Percentiles rank a stretch among this genome's conserved stretches.
phyloP scores from a whole-genome alignment of 495 filamentous ascomycete genomes.

The Neurospora sp. region DNA sequence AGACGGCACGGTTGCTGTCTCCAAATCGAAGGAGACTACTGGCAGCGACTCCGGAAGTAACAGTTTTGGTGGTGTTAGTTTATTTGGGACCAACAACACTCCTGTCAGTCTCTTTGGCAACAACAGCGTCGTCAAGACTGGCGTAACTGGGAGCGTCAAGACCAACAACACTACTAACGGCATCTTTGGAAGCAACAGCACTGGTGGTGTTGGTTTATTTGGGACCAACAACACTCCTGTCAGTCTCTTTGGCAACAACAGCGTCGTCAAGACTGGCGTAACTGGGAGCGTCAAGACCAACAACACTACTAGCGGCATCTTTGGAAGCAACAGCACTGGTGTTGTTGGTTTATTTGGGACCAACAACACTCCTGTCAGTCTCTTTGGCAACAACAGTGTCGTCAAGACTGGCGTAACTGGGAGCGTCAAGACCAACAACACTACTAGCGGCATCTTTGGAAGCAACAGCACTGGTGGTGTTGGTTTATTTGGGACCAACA shows the following conservation, averaged over 20 bases:
- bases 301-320: too few relatives aligned
- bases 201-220: not conserved
- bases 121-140: not conserved
- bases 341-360: too few relatives aligned
- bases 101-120: not conserved
- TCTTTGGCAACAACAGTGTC: too few relatives aligned
- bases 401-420: too few relatives aligned
- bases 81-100: not conserved
- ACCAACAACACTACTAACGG: not conserved
- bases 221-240: not conserved
- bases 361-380: too few relatives aligned
- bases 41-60: not conserved
- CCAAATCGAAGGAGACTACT: not conserved
- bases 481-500: not conserved
- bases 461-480: not conserved
- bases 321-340: too few relatives aligned
- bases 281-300: too few relatives aligned
- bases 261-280: too few relatives aligned
- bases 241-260: not conserved
- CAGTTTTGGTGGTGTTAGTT: not conserved
- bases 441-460: not conserved
- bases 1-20: not conserved
- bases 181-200: not conserved
- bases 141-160: not conserved
- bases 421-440: not conserved